phyloP scores from a whole-genome alignment of 345 rosid genomes.

The Dovyalis caffra region DNA sequence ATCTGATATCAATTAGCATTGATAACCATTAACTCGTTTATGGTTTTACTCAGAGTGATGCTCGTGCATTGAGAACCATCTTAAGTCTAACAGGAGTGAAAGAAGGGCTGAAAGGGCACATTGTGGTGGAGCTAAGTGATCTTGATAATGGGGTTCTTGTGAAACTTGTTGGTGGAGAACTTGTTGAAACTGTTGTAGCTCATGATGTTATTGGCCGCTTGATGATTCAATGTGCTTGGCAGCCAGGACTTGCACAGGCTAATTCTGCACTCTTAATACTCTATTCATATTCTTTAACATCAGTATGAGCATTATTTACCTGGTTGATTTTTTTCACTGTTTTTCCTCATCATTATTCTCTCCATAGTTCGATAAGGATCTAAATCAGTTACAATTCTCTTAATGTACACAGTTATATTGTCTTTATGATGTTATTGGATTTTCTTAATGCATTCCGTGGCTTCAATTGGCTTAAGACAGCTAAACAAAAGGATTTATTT shows the following conservation, averaged over 20 bases:
- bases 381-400: too few relatives aligned
- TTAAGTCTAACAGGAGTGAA: slow-evolving; percentile 72
- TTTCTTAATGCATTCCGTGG: too few relatives aligned
- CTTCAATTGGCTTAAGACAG: background rate
- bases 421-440: too few relatives aligned
- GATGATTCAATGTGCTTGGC: slow-evolving; percentile 84
- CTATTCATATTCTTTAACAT: background rate
- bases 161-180: slow-evolving; percentile 78
- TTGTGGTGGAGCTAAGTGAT: slow-evolving; percentile 73
- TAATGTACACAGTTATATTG: too few relatives aligned
- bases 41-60: slow-evolving; percentile 58
- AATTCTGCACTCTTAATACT: slow-evolving; percentile 17
- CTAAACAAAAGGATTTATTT: background rate
- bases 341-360: too few relatives aligned
- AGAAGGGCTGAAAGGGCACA: slow-evolving; percentile 72
- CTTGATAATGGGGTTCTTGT: slow-evolving; percentile 75
- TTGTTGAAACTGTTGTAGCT: slow-evolving; percentile 73
- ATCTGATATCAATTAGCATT: slow-evolving; percentile 17
- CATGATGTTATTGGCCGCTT: slow-evolving; percentile 81
- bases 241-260: slow-evolving; percentile 81
- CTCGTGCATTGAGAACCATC: slow-evolving; percentile 76
- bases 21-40: slow-evolving; percentile 21
- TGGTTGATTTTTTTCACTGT: background rate
- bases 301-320: slow-evolving; percentile 2
- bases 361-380: too few relatives aligned